phyloP scores from a whole-genome alignment of 208 protist species.

The Trypanosoma grayi region DNA sequence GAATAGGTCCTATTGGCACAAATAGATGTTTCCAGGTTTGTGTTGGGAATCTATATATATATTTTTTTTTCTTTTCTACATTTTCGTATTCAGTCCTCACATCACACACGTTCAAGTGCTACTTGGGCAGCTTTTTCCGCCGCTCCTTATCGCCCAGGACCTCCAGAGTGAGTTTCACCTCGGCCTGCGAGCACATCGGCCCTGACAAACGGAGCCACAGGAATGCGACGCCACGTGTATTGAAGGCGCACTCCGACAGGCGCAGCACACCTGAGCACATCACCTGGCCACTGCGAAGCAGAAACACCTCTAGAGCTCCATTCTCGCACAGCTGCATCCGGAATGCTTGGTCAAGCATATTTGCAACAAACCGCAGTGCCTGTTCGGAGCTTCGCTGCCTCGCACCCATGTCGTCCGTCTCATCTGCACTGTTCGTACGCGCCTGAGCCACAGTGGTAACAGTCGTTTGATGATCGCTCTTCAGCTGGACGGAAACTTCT shows the following conservation, averaged over 20 bases:
- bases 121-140: not conserved
- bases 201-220: conserved; percentile 7
- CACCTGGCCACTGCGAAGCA: not conserved
- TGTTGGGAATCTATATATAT: too few relatives aligned
- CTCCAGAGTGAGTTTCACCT: conserved; percentile 16
- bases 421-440: not conserved
- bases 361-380: too few relatives aligned
- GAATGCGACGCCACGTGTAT: not conserved
- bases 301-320: not conserved
- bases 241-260: conserved; percentile 10
- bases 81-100: not conserved
- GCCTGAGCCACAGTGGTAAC: conserved; percentile 1
- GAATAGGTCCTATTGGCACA: too few relatives aligned
- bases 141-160: conserved; percentile 8
- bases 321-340: conserved; percentile 13
- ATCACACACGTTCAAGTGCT: not conserved
- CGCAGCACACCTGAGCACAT: conserved; percentile 1
- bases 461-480: not conserved
- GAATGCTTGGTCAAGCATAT: conserved; percentile 14
- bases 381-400: not conserved
- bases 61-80: not conserved
- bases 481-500: conserved; percentile 12
- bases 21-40: too few relatives aligned
- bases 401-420: not conserved
- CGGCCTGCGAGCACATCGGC: not conserved